Base-by-base conservation (phyloP, 495 filamentous ascomycete species). In the Chaetomidium leptoderma region DNA sequence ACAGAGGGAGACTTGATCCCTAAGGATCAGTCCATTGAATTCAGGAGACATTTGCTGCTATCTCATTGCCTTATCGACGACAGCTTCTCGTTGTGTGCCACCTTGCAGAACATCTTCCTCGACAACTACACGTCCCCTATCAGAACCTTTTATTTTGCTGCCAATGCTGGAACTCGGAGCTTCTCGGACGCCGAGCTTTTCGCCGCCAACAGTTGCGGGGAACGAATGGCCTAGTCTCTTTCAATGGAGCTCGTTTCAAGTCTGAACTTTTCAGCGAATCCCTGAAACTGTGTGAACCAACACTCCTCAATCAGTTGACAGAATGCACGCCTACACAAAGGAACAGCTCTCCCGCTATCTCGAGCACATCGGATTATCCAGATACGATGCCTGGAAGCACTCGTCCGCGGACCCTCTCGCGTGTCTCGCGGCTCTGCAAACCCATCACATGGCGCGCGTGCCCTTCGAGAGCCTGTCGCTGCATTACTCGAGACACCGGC, bases 391-490 rank as follows among this genome's bases (percentile, higher is more conserved):
- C 8, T 32, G 40, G 19, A 19, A 43, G 19, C 19, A 23, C 6
- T 39, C 30, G 4, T 24, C 43, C n/a, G 9, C 17, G 2, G 63
- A 59, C 21, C 58, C 69, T 9, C 59, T 75, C 6, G 56, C 29
- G 9, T 70, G 68, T 44, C 71, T 84, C 7, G 53, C 57, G 16
- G 49, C 60, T 5, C 67, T 86, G 10, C 69, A 79, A 35, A 64
- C 64, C 19, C 71, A 78, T 40, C 83, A 85, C 49, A 74, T 89
- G 30, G 74, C 81, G 0, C 70, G 71, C 8, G 78, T 90, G 17
- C 87, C 88, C 1, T 91, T 89, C 50, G 89, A 92, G 60, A 90
- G 88, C 60, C 64, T 89, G 66, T 33, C 63, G 11, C 65, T 76
- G 16, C 78, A 80, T 55, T 81, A 80, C 61, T 78, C 79, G 0